These are phyloP conservation scores for Pestalotiopsis sp. DNA, from an alignment of 2,329 filamentous ascomycete species.

Conservation along the genomic window DNA sequence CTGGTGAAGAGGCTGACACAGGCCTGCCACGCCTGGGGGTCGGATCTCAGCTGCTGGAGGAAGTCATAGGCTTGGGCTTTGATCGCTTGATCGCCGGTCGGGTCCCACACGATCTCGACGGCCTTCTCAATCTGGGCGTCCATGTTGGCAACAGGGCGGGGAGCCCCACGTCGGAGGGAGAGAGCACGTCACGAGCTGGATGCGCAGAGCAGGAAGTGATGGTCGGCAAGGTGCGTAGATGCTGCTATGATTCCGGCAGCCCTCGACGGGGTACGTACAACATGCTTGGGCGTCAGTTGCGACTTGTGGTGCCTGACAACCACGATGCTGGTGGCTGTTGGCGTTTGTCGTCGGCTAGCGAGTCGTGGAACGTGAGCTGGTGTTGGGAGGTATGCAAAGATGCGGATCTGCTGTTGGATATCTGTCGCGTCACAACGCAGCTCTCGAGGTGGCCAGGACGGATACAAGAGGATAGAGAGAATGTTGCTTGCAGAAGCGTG, in stretches of 20 bases:
- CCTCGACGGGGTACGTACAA: constrained; percentile 37
- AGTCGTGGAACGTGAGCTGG: background rate
- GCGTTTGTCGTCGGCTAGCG: background rate
- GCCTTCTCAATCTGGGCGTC: constrained; percentile 79
- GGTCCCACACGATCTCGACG: constrained; percentile 90
- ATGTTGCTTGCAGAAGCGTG: background rate
- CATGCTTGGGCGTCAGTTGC: constrained; percentile 32
- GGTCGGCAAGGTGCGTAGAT: constrained; percentile 19
- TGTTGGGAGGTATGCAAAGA: background rate
- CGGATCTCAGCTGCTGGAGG: constrained; percentile 73
- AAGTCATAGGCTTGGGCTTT: constrained; percentile 84
- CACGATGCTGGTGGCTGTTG: background rate
- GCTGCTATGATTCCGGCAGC: constrained; percentile 47
- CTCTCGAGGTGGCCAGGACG: background rate
- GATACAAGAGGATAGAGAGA: background rate
- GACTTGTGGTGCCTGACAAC: constrained; percentile 11
- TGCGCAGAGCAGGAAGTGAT: background rate
- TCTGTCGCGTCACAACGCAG: background rate
- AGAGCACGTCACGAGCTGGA: constrained; percentile 5
- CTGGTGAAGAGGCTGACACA: constrained; percentile 85
- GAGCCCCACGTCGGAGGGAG: constrained; percentile 5
- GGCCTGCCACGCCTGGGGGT: constrained; percentile 86
- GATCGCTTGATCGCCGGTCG: constrained; percentile 70
- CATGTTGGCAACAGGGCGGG: constrained; percentile 1
- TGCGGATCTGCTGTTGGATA: background rate